A percentile compares a stretch with the other conserved stretches of the same genome.
Evolutionary conservation across 108 stramenopile genomes (phyloP).

Genomic region (Hondaea fermentalgiana): DNA sequence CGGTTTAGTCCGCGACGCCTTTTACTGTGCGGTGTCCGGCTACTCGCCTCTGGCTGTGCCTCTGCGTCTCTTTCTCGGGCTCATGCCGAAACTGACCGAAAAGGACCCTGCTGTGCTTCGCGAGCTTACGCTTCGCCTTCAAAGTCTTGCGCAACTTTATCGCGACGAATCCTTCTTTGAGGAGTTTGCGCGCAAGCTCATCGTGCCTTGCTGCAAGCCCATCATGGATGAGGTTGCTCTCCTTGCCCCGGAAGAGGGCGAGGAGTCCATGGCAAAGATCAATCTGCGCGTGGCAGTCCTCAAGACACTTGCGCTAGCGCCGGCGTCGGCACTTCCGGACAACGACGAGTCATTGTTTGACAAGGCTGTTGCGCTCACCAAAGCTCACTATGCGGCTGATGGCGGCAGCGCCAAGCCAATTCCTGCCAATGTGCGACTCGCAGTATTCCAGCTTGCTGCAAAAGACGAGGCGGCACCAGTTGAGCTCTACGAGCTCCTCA

Average conservation of each 20-base stretch:
- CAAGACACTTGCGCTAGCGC: not conserved
- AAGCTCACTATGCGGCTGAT: not conserved
- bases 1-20: conserved; percentile 14
- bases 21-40: not conserved
- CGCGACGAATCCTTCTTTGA: conserved; percentile 16
- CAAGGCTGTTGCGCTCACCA: not conserved
- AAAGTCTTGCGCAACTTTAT: not conserved
- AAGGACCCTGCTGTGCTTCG: not conserved
- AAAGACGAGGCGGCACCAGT: not conserved
- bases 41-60: not conserved
- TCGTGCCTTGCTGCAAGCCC: conserved; percentile 4
- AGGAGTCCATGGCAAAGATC: not conserved
- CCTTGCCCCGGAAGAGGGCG: not conserved
- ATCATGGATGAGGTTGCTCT: not conserved
- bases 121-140: not conserved
- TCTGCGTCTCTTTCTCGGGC: not conserved
- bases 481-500: not conserved
- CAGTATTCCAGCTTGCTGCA: not conserved
- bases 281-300: not conserved
- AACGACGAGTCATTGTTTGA: not conserved
- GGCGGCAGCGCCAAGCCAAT: not conserved
- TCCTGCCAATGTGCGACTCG: not conserved
- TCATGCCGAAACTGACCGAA: not conserved
- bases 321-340: not conserved
- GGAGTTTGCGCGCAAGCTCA: not conserved